phyloP scores from a whole-genome alignment of 202 grass and related monocot species.

The Musa balbisiana region DNA sequence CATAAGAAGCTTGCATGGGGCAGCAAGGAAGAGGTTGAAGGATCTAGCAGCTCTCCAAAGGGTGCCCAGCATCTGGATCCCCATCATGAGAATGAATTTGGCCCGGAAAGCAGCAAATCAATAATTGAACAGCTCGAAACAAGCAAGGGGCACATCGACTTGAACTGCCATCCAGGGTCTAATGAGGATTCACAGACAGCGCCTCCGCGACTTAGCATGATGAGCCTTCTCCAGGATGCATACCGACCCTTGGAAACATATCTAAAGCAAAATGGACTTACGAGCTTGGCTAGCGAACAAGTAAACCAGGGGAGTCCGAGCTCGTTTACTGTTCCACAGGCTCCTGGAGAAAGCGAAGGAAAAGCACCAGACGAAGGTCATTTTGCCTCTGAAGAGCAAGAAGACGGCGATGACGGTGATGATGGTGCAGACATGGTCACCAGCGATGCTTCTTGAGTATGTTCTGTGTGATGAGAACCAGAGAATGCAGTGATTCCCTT shows the following conservation, averaged over 20 bases:
- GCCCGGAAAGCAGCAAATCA: background rate
- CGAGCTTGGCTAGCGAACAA: constrained; percentile 50
- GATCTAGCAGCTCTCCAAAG: constrained; percentile 47
- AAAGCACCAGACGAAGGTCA: constrained; percentile 47
- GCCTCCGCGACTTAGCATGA: constrained; percentile 49
- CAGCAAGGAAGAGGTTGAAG: constrained; percentile 66
- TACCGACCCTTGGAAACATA: constrained; percentile 65
- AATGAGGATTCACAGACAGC: constrained; percentile 22
- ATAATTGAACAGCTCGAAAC: constrained; percentile 36
- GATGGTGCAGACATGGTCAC: constrained; percentile 30
- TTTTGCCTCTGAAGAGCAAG: constrained; percentile 28
- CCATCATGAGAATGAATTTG: constrained; percentile 20
- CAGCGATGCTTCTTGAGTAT: constrained; percentile 30
- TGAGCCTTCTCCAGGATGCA: constrained; percentile 72
- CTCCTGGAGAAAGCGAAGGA: constrained; percentile 46
- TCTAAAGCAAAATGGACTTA: constrained; percentile 72
- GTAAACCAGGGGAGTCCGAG: constrained; percentile 34
- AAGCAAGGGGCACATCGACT: constrained; percentile 70
- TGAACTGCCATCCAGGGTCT: constrained; percentile 57
- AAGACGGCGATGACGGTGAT: constrained; percentile 32
- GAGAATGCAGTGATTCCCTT: background rate
- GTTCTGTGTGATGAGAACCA: background rate
- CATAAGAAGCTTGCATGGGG: constrained; percentile 61
- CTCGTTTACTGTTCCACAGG: constrained; percentile 22
- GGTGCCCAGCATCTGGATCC: constrained; percentile 40